Evolutionary conservation across 441 rosid genomes (phyloP).

Genomic region (Hypseocharis bilobata): DNA sequence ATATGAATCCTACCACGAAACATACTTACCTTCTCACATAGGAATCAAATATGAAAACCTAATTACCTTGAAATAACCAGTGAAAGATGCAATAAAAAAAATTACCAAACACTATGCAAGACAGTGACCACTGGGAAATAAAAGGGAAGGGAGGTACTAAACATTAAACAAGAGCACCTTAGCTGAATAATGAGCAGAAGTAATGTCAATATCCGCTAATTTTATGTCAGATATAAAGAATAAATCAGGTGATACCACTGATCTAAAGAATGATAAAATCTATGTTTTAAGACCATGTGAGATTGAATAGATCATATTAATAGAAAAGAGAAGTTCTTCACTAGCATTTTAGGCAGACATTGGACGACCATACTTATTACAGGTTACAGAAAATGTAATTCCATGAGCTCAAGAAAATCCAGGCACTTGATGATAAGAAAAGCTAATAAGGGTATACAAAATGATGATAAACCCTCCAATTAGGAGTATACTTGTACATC

Average conservation of each 20-base stretch:
- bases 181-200: background rate
- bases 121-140: background rate
- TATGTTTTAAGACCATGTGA: background rate
- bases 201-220: background rate
- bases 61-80: background rate
- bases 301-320: background rate
- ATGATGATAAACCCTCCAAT: too few species aligned
- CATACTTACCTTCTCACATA: background rate
- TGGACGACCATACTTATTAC: background rate
- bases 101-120: background rate
- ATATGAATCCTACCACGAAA: background rate
- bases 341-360: background rate
- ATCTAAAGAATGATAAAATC: background rate
- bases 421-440: background rate
- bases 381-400: background rate
- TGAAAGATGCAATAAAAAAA: conserved; percentile 4
- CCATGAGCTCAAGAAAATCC: background rate
- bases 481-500: too few species aligned
- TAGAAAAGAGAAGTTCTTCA: too few species aligned
- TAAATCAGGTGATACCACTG: background rate
- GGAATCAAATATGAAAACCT: background rate
- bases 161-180: background rate
- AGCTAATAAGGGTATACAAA: too few species aligned
- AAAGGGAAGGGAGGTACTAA: background rate
- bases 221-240: background rate